phyloP scores from a whole-genome alignment of 257 asterid genomes.

The Plantago ovata region DNA sequence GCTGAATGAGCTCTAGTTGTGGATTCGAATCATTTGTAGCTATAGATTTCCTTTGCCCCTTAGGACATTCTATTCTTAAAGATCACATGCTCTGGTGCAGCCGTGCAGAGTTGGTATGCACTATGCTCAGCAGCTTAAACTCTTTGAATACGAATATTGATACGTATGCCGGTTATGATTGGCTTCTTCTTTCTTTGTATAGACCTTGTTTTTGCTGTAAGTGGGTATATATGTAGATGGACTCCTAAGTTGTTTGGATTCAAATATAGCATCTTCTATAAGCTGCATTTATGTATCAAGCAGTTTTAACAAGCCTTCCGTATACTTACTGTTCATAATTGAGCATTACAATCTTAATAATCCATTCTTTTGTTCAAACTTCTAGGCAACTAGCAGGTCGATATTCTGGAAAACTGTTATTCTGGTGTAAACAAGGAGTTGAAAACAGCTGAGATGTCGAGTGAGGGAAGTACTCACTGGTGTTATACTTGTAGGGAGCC shows the following conservation, averaged over 20 bases:
- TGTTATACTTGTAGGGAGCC: slow-evolving; percentile 81
- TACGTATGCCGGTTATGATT: background rate
- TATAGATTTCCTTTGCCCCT: too few species aligned
- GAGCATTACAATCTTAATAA: background rate
- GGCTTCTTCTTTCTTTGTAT: background rate
- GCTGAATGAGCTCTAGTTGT: too few species aligned
- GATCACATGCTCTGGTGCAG: too few species aligned
- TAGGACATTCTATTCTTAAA: too few species aligned
- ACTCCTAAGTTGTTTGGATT: background rate
- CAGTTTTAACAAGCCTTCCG: too few species aligned
- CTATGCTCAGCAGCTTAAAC: too few species aligned
- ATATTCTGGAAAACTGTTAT: slow-evolving; percentile 1
- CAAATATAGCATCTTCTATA: slow-evolving; percentile 7
- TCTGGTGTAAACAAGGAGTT: slow-evolving; percentile 15
- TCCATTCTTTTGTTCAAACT: background rate
- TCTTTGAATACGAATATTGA: background rate
- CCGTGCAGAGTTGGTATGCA: too few species aligned
- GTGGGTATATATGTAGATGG: background rate
- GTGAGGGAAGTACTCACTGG: slow-evolving; percentile 67
- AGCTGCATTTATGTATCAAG: too few species aligned
- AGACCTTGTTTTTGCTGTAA: background rate
- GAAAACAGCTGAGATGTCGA: slow-evolving; percentile 47
- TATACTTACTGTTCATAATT: too few species aligned
- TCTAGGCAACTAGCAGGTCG: slow-evolving; percentile 13
- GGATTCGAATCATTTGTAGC: too few species aligned